Evolutionary conservation across 352 stramenopile species (phyloP), one percentile per base, ranked within the genome.

Genomic region (Pseudoperonospora humuli): DNA sequence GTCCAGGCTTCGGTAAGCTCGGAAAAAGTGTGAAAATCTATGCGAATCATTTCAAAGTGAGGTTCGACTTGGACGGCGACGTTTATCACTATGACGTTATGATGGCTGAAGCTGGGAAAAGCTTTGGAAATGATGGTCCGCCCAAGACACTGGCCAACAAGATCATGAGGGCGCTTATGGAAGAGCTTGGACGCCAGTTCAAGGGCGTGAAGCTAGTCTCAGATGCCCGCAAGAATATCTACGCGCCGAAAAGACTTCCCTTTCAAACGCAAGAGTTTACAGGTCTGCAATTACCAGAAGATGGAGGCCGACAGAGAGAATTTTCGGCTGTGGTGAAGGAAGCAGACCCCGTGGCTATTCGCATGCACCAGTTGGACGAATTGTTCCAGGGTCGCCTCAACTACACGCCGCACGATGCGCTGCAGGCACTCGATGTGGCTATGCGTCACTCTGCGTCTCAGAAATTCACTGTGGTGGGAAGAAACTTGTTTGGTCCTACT

Each of bases 41-140:
- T 28, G 77, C 72, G 6, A 89, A 89, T 34, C 74, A 86, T 29
- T 89, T 86, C 37, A 57, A 56, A 13, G 74, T 89, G 9, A 67
- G 60, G 21, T 60, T 81, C 28, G 73, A 62, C 7, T 50, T 61
- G 10, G 38, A 59, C 0, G 71, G 62, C 2, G 75, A 86, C 33
- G 45, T 84, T 3, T 89, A 67, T 39, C 77, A 89, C 64, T 89
- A 89, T 49, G 77, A 89, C 42, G 74, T 82, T 2, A 39, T 67
- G 34, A 76, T 89, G 46, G 57, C 53, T 0, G 55, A 77, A 40
- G 35, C 39, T 19, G 70, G 59, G 0, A 40, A 44, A 5, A 63
- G 48, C 15, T 76, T 71, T 26, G 46, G 56, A 17, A 69, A 75
- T 13, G 72, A 80, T 5, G 64, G 64, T 0, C 72, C 70, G 6